Base-by-base conservation (phyloP, 2,329 filamentous ascomycete species). In the Epichloe gansuensis region DNA sequence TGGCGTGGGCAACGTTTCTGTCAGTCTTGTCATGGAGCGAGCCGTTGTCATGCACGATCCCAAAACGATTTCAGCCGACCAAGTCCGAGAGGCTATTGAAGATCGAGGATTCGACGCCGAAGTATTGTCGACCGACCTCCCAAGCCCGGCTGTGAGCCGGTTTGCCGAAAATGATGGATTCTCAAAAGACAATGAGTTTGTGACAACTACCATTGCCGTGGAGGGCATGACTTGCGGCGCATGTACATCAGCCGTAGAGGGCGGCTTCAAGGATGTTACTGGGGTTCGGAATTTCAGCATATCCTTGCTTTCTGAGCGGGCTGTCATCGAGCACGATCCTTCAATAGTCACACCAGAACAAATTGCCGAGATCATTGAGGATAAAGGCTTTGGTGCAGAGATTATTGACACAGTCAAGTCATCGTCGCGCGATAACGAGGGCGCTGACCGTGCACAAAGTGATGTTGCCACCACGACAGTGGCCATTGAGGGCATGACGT, bases 401-500 rank as follows among this genome's bases (percentile, higher is more conserved):
- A 74, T 97, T 48, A 65, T 95, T 56, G 87, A 91, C 60, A 88
- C 84, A 38, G 78, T 78, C 54, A 70, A 75, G 55, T 69, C 76
- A 51, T 62, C 65, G 25, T 17, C 55, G 23, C 56, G 52, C 50
- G 21, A 57, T 52, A 48, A 52, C 42, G 44, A 59, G 68, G 49
- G 67, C 64, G 55, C 61, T 65, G 55, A 65, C 65, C 53, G 31
- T 8, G 43, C 48, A 8, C 31, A 52, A 34, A 67, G 73, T 56
- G 69, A 71, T 49, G 62, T 79, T 4, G 75, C 84, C 53, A 88
- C 82, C 0, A 96, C 91, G 0, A 97, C 91, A 0, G 77, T 98
- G 17, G 83, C 87, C 4, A 88, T 98, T 52, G 88, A 93, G 59
- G 93, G 93, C 49, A 98, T 98, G 93, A 98, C 93, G 1, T 97